Evolutionary conservation across 495 filamentous ascomycete genomes (phyloP).

Genomic region (Hypoxylon crocopeplum): DNA sequence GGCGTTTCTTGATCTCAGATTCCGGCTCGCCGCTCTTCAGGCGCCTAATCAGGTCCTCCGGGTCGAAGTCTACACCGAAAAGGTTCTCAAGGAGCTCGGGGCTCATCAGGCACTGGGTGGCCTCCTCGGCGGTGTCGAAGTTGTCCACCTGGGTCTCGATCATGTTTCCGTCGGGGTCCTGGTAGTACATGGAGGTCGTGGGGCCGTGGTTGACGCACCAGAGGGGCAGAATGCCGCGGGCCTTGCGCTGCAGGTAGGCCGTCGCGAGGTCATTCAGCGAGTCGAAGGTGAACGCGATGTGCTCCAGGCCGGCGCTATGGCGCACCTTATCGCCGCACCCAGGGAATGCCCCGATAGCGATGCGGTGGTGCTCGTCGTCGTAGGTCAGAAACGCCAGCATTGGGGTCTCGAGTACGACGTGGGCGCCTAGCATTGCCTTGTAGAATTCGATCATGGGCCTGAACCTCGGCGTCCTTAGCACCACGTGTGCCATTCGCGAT

Average conservation of each 20-base stretch:
- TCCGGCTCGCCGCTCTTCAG: slow-evolving; percentile 44
- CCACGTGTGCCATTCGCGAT: slow-evolving; percentile 33
- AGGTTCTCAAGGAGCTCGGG: slow-evolving; percentile 41
- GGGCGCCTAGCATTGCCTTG: slow-evolving; percentile 44
- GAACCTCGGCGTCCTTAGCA: slow-evolving; percentile 39
- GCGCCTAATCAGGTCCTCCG: slow-evolving; percentile 45
- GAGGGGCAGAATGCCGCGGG: slow-evolving; percentile 44
- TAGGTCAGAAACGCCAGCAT: slow-evolving; percentile 48
- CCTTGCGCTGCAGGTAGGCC: slow-evolving; percentile 44
- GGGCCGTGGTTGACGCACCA: slow-evolving; percentile 56
- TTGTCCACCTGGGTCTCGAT: slow-evolving; percentile 57
- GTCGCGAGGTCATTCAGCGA: slow-evolving; percentile 41
- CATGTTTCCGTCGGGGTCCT: slow-evolving; percentile 55
- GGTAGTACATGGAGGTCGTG: slow-evolving; percentile 54
- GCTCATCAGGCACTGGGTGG: slow-evolving; percentile 43
- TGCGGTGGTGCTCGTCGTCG: slow-evolving; percentile 57
- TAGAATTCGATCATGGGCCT: slow-evolving; percentile 45
- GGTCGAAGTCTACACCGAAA: slow-evolving; percentile 46
- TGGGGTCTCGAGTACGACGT: slow-evolving; percentile 23
- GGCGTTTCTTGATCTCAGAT: slow-evolving; percentile 40
- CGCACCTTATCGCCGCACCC: slow-evolving; percentile 23
- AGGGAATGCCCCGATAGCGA: slow-evolving; percentile 46
- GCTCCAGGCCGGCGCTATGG: slow-evolving; percentile 43
- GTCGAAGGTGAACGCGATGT: slow-evolving; percentile 50
- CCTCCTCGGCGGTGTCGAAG: slow-evolving; percentile 47